A percentile compares a stretch with the other conserved stretches of the same genome.
These are phyloP conservation scores for Avena sativa DNA, from an alignment of 176 grass and related monocot species.

Conservation along the genomic window DNA sequence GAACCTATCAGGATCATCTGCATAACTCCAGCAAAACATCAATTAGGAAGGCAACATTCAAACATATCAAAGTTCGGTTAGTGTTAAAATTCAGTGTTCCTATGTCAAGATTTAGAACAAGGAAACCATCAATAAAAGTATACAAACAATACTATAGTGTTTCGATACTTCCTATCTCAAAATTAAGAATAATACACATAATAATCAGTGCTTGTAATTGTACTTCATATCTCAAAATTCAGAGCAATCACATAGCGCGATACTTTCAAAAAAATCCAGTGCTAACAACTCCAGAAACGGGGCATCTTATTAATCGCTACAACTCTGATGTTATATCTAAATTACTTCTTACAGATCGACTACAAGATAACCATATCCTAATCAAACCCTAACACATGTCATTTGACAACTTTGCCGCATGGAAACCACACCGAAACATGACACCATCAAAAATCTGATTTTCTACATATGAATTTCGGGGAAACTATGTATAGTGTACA, in stretches of 20 bases:
- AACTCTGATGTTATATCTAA: neutral
- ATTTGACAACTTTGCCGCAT: neutral
- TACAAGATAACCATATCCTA: neutral
- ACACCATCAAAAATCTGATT: neutral
- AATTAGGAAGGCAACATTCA: no score
- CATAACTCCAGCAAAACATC: no score
- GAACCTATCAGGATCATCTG: no score
- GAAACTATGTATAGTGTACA: neutral
- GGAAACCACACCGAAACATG: neutral
- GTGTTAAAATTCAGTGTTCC: no score
- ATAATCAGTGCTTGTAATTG: neutral
- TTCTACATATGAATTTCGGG: neutral
- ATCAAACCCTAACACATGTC: neutral
- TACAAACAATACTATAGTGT: no score
- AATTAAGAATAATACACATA: neutral
- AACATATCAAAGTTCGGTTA: no score
- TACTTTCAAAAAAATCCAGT: neutral
- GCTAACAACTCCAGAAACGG: neutral
- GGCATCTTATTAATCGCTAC: neutral
- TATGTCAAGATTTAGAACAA: no score
- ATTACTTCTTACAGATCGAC: neutral
- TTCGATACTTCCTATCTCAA: no score
- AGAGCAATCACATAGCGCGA: neutral
- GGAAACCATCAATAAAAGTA: no score
- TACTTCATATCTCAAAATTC: neutral